Evolutionary conservation across 306 rosid genomes (phyloP), one percentile per base, ranked within the genome.

Genomic region (Fragaria nilgerrensis): DNA sequence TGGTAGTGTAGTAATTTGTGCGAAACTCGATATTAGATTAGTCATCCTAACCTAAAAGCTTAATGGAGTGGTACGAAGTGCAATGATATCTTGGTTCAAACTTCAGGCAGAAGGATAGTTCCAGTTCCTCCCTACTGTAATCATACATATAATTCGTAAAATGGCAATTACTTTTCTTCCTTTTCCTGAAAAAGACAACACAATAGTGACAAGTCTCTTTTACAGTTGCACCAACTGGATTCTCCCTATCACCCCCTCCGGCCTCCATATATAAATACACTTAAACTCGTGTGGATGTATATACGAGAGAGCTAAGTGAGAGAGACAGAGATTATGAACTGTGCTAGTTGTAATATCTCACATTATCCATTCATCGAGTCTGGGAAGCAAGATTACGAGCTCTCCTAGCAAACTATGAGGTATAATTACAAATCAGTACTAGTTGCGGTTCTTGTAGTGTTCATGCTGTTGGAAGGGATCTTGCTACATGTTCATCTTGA

Each of bases 381-480:
- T 44, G 56, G 47, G 55, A 68, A 68, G 36, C 34, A 68, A 44
- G 34, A 23, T 6, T 47, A 5, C 53, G 44, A 43, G 50, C 48
- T 45, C 44, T 41, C 47, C 4, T 32, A 25, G 23, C 17, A 43
- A 36, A 48, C 16, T 43, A 82, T 82, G 83, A 73, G 80, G 63
- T 65, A 9, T 61, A 49, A 15, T 20, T 66, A 39, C 19, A 78
- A 36, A 68, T 41, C 82, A 61, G 22, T 63, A 41, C 43, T 61
- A 16, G 50, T 34, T 11, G 69, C 70, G 19, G 27, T 61, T 58
- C 29, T 75, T 20, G 22, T 73, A 15, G 68, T 12, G 16, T 59
- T 68, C 22, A 7, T 82, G 82, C 36, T 68, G 20, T 14, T 74
- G 62, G 79, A 75, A 66, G 85, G 7, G 22, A 65, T 72, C 39